A percentile compares a stretch with the other conserved stretches of the same genome.
These are phyloP conservation scores for Trichosphaerium sp. DNA, from an alignment of 78 protist species.

Conservation along the genomic window DNA sequence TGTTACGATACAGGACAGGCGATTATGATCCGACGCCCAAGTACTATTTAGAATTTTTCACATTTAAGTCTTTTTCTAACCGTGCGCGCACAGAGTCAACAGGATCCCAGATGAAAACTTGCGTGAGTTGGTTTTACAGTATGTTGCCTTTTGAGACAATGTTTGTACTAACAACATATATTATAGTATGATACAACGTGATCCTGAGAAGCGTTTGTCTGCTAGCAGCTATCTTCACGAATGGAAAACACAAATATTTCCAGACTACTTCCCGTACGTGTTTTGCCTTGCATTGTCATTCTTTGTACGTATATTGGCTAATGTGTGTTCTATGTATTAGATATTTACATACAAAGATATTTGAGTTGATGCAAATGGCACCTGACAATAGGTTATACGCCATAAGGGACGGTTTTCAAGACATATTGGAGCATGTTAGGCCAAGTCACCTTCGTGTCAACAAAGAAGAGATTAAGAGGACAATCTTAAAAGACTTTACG, in stretches of 20 bases:
- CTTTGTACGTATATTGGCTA: too few species aligned
- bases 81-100: too few species aligned
- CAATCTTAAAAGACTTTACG: background rate
- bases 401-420: background rate
- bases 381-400: slow-evolving; percentile 12
- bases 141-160: too few species aligned
- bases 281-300: too few species aligned
- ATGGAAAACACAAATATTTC: slow-evolving; percentile 17
- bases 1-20: slow-evolving; percentile 40
- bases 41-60: background rate
- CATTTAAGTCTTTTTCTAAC: background rate
- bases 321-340: too few species aligned
- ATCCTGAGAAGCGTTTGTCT: slow-evolving; percentile 13
- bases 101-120: slow-evolving; percentile 44
- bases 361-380: slow-evolving; percentile 16
- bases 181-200: slow-evolving; percentile 39
- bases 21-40: slow-evolving; percentile 23
- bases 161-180: too few species aligned
- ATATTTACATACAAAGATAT: slow-evolving; percentile 11
- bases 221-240: slow-evolving; percentile 12
- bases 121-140: slow-evolving; percentile 16
- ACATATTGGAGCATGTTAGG: background rate
- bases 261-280: slow-evolving; percentile 25
- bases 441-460: background rate
- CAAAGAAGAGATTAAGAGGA: background rate